Percentiles rank a stretch among this genome's conserved stretches.
Evolutionary conservation across 495 filamentous ascomycete genomes (phyloP).

Genomic region (Penicillium coprophilum): DNA sequence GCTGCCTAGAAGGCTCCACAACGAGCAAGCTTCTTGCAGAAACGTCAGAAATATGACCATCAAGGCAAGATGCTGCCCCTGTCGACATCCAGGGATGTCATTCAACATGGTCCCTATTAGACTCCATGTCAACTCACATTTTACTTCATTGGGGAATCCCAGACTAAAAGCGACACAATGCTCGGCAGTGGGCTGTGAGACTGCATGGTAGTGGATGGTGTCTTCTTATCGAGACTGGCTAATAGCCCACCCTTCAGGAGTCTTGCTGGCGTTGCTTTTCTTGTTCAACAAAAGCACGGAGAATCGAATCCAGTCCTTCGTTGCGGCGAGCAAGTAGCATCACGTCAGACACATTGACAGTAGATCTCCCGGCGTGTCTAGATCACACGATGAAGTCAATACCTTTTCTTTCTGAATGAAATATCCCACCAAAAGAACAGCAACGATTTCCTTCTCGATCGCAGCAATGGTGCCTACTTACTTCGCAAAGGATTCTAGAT

Average conservation of each 20-base stretch:
- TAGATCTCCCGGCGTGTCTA: slow-evolving; percentile 80
- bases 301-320: slow-evolving; percentile 72
- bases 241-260: slow-evolving; percentile 12
- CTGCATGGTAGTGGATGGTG: neutral
- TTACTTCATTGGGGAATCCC: neutral
- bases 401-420: neutral
- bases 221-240: neutral
- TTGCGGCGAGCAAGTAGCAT: slow-evolving; percentile 84
- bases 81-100: neutral
- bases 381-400: slow-evolving; percentile 14
- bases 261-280: slow-evolving; percentile 37
- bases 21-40: slow-evolving; percentile 4
- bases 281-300: slow-evolving; percentile 65
- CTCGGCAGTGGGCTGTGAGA: neutral
- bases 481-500: slow-evolving; percentile 80
- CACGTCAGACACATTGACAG: slow-evolving; percentile 81
- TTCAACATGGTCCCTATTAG: neutral
- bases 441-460: neutral
- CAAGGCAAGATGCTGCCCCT: neutral
- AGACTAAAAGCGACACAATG: neutral
- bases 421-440: neutral
- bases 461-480: slow-evolving; percentile 27
- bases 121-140: neutral
- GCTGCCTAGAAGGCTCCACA: neutral
- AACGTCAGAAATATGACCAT: neutral